These are phyloP conservation scores for Cylindricascospora bacillispora DNA, from an alignment of 1,139 yeast species.

Conservation along the genomic window DNA sequence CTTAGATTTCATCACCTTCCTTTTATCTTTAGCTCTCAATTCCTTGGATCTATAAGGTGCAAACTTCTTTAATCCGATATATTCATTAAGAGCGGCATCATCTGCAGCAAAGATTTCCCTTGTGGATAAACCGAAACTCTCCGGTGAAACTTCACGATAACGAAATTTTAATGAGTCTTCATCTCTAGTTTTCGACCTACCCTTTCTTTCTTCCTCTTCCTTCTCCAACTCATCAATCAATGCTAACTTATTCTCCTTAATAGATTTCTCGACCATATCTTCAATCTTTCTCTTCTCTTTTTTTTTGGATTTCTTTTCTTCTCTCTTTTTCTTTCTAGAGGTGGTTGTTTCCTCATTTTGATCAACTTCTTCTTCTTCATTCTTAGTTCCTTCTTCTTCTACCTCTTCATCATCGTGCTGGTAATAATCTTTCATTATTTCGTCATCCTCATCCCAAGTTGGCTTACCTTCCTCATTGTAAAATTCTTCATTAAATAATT, in stretches of 20 bases:
- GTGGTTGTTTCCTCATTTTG: conserved; percentile 17
- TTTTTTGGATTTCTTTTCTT: conserved; percentile 48
- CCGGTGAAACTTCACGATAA: conserved; percentile 93
- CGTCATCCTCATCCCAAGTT: conserved; percentile 42
- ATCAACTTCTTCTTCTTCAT: conserved; percentile 16
- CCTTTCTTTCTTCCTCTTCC: conserved; percentile 42
- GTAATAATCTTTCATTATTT: conserved; percentile 29
- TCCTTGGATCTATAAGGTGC: conserved; percentile 86
- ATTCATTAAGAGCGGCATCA: conserved; percentile 72
- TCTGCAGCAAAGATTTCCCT: conserved; percentile 86
- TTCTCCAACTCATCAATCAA: conserved; percentile 50
- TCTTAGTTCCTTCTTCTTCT: conserved; percentile 10
- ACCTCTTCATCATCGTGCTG: conserved; percentile 15
- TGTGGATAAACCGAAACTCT: conserved; percentile 72
- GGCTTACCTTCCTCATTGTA: conserved; percentile 50
- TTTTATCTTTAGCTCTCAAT: conserved; percentile 59
- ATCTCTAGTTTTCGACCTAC: conserved; percentile 28
- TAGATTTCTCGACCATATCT: conserved; percentile 60
- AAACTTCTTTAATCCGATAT: conserved; percentile 77
- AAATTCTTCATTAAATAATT: conserved; percentile 73
- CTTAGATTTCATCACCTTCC: conserved; percentile 73
- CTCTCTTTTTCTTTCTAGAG: conserved; percentile 35
- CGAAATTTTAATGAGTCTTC: conserved; percentile 46
- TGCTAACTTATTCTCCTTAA: conserved; percentile 40
- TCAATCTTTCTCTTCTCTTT: conserved; percentile 49